Base-by-base conservation (phyloP, 805 yeast genomes). In the Cyberlindnera suaveolens region DNA sequence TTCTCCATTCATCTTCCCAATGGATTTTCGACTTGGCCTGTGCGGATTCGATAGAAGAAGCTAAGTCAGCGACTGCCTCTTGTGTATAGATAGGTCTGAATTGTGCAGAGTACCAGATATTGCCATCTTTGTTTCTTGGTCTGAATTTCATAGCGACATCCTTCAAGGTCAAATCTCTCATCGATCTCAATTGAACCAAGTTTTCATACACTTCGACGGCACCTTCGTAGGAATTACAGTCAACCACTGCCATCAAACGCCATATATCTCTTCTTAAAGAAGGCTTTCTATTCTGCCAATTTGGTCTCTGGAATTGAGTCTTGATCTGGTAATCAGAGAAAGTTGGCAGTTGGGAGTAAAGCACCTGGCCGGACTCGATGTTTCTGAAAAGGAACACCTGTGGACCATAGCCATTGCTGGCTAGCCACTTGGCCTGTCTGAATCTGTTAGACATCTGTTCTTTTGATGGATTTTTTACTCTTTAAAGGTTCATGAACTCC, bases 1-100 rank as follows among this genome's bases (percentile, higher is more conserved):
- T 79, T 63, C 96, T 76, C 95, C 95, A 89, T 41, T 77, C 68
- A 51, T 80, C 78, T 55, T 88, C 96, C 98, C 98, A 90, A 53
- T 70, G 73, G 19, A 88, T 68, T 36, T 68, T 75, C 68, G 43
- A 49, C 35, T 39, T 47, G 34, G 48, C 41, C 39, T 69, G 70
- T 48, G 81, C 70, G 47, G 80, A 82, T 43, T 83, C 89, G n/a
- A 83, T 68, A 10, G 82, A 81, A 40, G 78, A 72, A 29, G 78
- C 66, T 50, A 90, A 66, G 64, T 90, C 98, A 6, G 96, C 86
- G 26, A 87, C 88, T 1, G 96, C 85, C 63, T 90, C 97, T 62
- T 87, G 96, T 11, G 95, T 72, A 65, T 82, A 86, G 0, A 93
- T 80, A 20, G 97, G 97, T 58, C 96, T 77, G 68, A 75, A 91